Evolutionary conservation across 164 flowering plant species (phyloP).

Genomic region (grape (Vitis vinifera)): ASM3070453v1 NC_081805.1:7186501-7187000

Average conservation of each 20-base stretch:
- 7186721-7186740: constrained; percentile 40
- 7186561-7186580: too few relatives aligned
- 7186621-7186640: too few relatives aligned
- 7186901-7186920: constrained; percentile 29
- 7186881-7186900: constrained; percentile 27
- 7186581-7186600: too few relatives aligned
- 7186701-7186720: constrained; percentile 38
- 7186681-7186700: constrained; percentile 31
- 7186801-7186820: constrained; percentile 22
- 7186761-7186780: constrained; percentile 13
- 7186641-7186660: too few relatives aligned
- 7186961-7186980: background rate
- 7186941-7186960: constrained; percentile 16
- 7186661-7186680: constrained; percentile 7
- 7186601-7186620: too few relatives aligned
- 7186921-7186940: constrained; percentile 22
- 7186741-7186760: constrained; percentile 10
- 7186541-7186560: too few relatives aligned
- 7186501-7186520: background rate
- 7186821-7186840: constrained; percentile 30
- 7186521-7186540: background rate
- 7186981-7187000: too few relatives aligned
- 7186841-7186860: constrained; percentile 19
- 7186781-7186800: constrained; percentile 27
- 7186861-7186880: constrained; percentile 19